These are phyloP conservation scores for Aspergillus cejpii DNA, from an alignment of 2,329 filamentous ascomycete genomes.

Conservation along the genomic window DNA sequence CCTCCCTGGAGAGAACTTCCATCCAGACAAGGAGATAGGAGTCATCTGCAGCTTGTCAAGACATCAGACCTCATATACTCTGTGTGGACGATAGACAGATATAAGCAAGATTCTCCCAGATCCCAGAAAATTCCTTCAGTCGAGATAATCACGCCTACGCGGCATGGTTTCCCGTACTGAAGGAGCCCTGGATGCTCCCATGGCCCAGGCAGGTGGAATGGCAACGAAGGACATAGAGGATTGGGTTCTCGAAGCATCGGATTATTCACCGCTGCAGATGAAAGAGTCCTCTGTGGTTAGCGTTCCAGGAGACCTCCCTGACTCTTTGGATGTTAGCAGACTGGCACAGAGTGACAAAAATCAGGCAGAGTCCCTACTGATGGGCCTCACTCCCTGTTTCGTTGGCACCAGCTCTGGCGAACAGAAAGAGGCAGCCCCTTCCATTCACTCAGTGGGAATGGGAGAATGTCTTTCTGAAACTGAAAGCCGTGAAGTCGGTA, in stretches of 20 bases:
- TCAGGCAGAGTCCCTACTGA: background rate
- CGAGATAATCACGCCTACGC: background rate
- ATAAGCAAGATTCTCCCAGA: background rate
- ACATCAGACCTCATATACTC: background rate
- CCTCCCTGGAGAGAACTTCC: background rate
- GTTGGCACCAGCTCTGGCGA: background rate
- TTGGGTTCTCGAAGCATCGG: background rate
- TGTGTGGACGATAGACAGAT: background rate
- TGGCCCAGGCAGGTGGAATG: background rate
- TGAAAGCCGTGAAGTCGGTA: background rate
- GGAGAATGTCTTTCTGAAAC: background rate
- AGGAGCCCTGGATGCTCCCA: background rate
- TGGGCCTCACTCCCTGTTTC: background rate
- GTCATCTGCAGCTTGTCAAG: background rate
- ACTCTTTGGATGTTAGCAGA: background rate
- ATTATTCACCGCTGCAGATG: background rate
- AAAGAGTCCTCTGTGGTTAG: background rate
- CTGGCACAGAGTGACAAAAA: background rate
- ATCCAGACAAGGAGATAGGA: background rate
- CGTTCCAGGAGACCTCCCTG: background rate
- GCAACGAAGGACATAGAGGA: background rate
- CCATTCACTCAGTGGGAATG: background rate
- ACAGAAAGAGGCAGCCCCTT: background rate
- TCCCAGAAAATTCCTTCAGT: background rate
- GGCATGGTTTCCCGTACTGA: background rate